Base-by-base conservation (phyloP, 73 alveolate genomes). In the Uronychia setigera region DNA sequence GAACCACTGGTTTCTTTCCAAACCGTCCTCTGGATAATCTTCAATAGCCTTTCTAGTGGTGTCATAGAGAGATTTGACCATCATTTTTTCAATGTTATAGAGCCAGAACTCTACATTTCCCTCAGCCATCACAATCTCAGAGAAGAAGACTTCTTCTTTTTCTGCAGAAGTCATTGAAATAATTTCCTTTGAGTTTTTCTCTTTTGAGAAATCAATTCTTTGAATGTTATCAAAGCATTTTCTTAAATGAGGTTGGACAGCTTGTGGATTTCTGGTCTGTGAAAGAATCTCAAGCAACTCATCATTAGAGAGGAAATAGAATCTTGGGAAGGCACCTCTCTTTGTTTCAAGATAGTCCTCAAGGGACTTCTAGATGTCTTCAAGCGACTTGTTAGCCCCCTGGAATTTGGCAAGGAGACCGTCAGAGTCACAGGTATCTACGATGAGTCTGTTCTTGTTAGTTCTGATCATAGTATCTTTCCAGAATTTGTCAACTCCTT, bases 251-350 rank as follows among this genome's bases (percentile, higher is more conserved):
- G 98, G 99, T 81, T 98, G 98, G 1, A 98, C 99, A 74, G 98
- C 98, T 76, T 98, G 98, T 25, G 99, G 99, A 85, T 98, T 98
- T 75, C 99, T 86, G 34, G 99, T 99, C 86, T 99, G 97, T 46
- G 99, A 98, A 34, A 99, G 94, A 58, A 99, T 99, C 94, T 98
- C 99, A 58, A 99, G 93, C 79, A 99, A 92, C 91, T 99, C 99
- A 84, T 99, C 99, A 88, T 99, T 98, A 33, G 99, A 98, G 83
- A 99, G 92, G 97, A 99, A 99, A 88, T 99, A 99, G 95, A 99
- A 99, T 58, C 99, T 85, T 58, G 99, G 99, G 97, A 99, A 99
- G 25, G 99, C 99, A 13, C 98, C 97, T 87, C 99, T 95, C 95
- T 99, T 99, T 31, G 99, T 98, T 92, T 99, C 99, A 67, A 99